Conservation (phyloP, 2,329 filamentous ascomycete species). For the Dryadomyces quercus-mongolicae region DNA sequence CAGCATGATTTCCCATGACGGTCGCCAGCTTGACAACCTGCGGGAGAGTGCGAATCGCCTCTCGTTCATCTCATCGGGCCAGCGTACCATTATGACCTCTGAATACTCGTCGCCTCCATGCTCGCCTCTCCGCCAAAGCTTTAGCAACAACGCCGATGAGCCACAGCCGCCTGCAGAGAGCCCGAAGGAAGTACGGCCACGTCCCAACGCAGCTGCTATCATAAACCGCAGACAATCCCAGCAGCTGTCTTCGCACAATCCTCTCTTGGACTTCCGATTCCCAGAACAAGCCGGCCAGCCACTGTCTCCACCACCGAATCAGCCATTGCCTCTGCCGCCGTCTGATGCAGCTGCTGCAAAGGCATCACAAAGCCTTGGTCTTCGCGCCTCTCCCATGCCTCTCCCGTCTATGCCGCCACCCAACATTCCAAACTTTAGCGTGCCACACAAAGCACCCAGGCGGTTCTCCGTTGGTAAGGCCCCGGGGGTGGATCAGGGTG, state of each 20-base stretch:
- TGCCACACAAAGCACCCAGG: slow-evolving; percentile 32
- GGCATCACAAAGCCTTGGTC: background rate
- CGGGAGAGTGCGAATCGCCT: slow-evolving; percentile 44
- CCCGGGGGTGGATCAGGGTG: background rate
- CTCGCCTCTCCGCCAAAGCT: slow-evolving; percentile 43
- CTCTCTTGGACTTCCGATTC: slow-evolving; percentile 26
- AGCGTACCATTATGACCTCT: slow-evolving; percentile 48
- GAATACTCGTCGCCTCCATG: slow-evolving; percentile 43
- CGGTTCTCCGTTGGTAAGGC: slow-evolving; percentile 28
- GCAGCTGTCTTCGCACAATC: slow-evolving; percentile 20
- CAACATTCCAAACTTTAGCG: slow-evolving; percentile 39
- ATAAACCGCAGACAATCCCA: slow-evolving; percentile 39
- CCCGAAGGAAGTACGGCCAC: slow-evolving; percentile 25
- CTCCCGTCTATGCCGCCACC: background rate
- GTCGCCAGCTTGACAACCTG: slow-evolving; percentile 43
- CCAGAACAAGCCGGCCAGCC: background rate
- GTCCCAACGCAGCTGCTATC: slow-evolving; percentile 42
- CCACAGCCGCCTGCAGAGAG: slow-evolving; percentile 8
- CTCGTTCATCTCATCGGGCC: slow-evolving; percentile 48
- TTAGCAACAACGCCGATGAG: slow-evolving; percentile 21
- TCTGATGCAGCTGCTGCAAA: background rate
- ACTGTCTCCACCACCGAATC: background rate
- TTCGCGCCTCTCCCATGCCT: background rate
- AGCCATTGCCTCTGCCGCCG: slow-evolving; percentile 2
- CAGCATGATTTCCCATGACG: slow-evolving; percentile 46